Evolutionary conservation across 305 asterid genomes (phyloP).

Genomic region (Rubia peregrina): DNA sequence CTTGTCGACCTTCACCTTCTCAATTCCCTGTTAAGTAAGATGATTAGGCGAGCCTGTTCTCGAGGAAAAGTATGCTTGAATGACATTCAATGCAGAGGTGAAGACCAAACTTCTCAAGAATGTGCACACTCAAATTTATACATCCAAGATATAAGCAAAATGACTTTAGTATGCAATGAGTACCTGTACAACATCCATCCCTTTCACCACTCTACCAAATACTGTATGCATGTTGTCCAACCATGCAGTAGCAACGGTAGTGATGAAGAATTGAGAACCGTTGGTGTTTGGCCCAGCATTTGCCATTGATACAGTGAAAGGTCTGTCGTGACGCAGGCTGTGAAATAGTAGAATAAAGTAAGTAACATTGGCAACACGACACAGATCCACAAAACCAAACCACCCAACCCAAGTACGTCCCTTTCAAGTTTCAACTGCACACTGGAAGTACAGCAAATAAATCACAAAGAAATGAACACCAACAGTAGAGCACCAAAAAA

Average conservation of each 20-base stretch:
- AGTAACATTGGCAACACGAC: neutral
- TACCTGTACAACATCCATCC: conserved; percentile 99
- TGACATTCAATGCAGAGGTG: neutral
- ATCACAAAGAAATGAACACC: neutral
- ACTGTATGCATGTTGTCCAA: conserved; percentile 98
- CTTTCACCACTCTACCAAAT: conserved; percentile 86
- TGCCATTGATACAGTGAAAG: conserved; percentile 95
- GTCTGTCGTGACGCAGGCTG: conserved; percentile 94
- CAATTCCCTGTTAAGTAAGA: conserved; percentile 52
- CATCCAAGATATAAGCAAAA: neutral
- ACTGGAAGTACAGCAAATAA: neutral
- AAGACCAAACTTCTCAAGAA: neutral
- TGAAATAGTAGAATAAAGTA: conserved; percentile 21
- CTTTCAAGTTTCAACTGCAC: neutral
- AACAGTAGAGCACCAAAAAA: neutral
- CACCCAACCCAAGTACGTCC: neutral
- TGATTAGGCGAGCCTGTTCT: neutral
- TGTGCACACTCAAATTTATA: neutral
- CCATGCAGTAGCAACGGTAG: conserved; percentile 99
- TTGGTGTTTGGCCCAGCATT: conserved; percentile 97
- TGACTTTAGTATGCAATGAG: conserved; percentile 3
- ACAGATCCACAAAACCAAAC: neutral
- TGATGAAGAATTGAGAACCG: conserved; percentile 88
- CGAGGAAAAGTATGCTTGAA: neutral
- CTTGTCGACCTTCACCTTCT: conserved; percentile 93